Percentiles rank a stretch among this genome's conserved stretches.
Conservation (phyloP, 805 yeast genomes). For the Lipomyces kockii region DNA sequence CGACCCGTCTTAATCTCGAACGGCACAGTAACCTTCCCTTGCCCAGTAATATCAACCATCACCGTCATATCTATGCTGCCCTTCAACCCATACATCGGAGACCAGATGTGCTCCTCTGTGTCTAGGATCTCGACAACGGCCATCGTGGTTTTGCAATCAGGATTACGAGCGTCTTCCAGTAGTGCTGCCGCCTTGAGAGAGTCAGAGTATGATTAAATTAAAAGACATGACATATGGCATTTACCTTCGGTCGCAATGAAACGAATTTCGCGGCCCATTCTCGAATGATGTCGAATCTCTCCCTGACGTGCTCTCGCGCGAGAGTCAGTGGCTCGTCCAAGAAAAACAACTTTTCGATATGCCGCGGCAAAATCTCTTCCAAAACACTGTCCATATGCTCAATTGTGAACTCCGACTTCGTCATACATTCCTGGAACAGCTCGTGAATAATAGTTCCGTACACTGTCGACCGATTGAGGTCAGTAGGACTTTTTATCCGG, state of each 20-base stretch:
- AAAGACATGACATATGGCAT: not conserved
- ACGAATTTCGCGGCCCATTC: slow-evolving; percentile 42
- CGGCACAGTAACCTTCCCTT: slow-evolving; percentile 56
- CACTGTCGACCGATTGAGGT: slow-evolving; percentile 64
- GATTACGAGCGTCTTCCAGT: not conserved
- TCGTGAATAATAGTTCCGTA: slow-evolving; percentile 86
- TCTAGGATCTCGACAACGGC: slow-evolving; percentile 71
- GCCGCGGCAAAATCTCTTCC: slow-evolving; percentile 37
- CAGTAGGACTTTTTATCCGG: slow-evolving; percentile 66
- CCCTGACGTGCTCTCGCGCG: slow-evolving; percentile 38
- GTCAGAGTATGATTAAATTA: not conserved
- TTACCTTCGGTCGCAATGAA: slow-evolving; percentile 15
- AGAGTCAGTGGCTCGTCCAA: slow-evolving; percentile 36
- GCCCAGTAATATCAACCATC: slow-evolving; percentile 55
- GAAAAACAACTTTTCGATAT: slow-evolving; percentile 40
- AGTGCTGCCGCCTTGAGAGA: not conserved
- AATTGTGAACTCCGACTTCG: slow-evolving; percentile 46
- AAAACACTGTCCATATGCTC: slow-evolving; percentile 46
- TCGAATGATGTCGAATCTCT: slow-evolving; percentile 33
- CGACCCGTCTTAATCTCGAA: slow-evolving; percentile 90
- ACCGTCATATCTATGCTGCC: slow-evolving; percentile 91
- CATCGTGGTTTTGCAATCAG: slow-evolving; percentile 42
- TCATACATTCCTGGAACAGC: slow-evolving; percentile 66
- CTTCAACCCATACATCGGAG: slow-evolving; percentile 85
- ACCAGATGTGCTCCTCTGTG: slow-evolving; percentile 89